Evolutionary conservation across 495 filamentous ascomycete species (phyloP), one percentile per base, ranked within the genome.

Genomic region (Aspergillus steynii): DNA sequence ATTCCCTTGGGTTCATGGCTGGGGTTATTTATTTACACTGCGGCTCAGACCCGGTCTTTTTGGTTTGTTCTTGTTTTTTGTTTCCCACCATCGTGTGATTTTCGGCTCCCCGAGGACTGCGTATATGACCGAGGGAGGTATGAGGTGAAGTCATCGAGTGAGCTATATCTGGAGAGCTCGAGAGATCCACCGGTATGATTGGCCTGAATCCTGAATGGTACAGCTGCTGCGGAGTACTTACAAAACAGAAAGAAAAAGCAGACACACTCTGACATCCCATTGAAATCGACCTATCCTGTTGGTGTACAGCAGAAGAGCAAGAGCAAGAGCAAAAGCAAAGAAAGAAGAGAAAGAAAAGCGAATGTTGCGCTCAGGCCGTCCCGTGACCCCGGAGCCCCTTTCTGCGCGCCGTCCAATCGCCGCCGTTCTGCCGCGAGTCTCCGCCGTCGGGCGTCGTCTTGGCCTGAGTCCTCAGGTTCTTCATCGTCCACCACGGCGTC

Each of bases 351-450:
- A 37, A 28, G 26, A 52, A 15, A 34, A n/a, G 37, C 64, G 64
- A 60, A 67, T 67, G 67, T 65, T 59, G 62, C 60, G 64, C 67
- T 63, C 61, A 65, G 67, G 64, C 63, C 64, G 56, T 29, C 9
- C 28, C 29, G 50, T 59, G 67, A 61, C 64, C 65, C 62, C 59
- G 52, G 42, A 32, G 63, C 68, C 68, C 68, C 68, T 70, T 68
- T 71, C 64, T 58, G 15, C 29, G 27, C 50, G n/a, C 53, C 52
- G 51, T 51, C 68, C 68, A 70, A 68, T 65, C 68, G 66, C 62
- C 27, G 12, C 6, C n/a, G 37, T 15, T 15, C 37, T 42, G 37
- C 12, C 12, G 1, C 9, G 9, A 14, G 31, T 9, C 31, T 34
- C 31, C 31, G 31, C 31, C 31, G 6, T 34, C 31, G 9, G 31